A percentile compares a stretch with the other conserved stretches of the same genome.
Conservation (phyloP, 345 rosid species). For the Cardamine occulta region DNA sequence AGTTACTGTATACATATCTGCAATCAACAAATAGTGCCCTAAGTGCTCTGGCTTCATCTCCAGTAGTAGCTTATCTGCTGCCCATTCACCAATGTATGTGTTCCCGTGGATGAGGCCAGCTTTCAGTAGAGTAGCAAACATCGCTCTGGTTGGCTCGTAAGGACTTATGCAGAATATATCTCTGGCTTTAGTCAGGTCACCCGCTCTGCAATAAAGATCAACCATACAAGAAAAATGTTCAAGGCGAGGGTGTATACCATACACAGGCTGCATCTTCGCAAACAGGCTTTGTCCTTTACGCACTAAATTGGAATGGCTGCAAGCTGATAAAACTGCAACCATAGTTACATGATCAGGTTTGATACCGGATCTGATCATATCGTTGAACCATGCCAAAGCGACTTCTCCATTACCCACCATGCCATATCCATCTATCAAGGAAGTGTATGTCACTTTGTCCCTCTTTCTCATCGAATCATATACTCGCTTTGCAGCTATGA, state of each 20-base stretch:
- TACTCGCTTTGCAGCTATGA: constrained; percentile 55
- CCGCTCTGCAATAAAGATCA: constrained; percentile 78
- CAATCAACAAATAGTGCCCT: constrained; percentile 63
- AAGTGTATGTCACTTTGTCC: constrained; percentile 81
- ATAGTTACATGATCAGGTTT: constrained; percentile 77
- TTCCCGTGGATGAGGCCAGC: constrained; percentile 66
- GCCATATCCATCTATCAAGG: constrained; percentile 74
- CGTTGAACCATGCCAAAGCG: constrained; percentile 55
- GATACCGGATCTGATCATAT: constrained; percentile 56
- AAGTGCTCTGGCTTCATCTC: constrained; percentile 59
- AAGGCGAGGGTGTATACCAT: constrained; percentile 55
- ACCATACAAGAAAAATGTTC: constrained; percentile 82
- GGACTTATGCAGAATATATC: constrained; percentile 53
- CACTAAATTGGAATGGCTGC: constrained; percentile 76
- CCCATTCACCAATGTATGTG: constrained; percentile 72
- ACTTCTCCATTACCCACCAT: constrained; percentile 58
- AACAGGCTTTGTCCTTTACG: constrained; percentile 58
- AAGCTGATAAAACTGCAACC: constrained; percentile 84
- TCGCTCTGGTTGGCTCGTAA: constrained; percentile 56
- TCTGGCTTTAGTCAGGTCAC: constrained; percentile 59
- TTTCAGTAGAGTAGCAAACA: constrained; percentile 79
- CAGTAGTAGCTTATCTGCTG: constrained; percentile 64
- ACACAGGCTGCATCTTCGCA: constrained; percentile 49
- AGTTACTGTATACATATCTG: constrained; percentile 63
- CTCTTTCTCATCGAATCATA: constrained; percentile 60